These are phyloP conservation scores for Lomentospora prolificans DNA, from an alignment of 2,329 filamentous ascomycete genomes.

Conservation along the genomic window DNA sequence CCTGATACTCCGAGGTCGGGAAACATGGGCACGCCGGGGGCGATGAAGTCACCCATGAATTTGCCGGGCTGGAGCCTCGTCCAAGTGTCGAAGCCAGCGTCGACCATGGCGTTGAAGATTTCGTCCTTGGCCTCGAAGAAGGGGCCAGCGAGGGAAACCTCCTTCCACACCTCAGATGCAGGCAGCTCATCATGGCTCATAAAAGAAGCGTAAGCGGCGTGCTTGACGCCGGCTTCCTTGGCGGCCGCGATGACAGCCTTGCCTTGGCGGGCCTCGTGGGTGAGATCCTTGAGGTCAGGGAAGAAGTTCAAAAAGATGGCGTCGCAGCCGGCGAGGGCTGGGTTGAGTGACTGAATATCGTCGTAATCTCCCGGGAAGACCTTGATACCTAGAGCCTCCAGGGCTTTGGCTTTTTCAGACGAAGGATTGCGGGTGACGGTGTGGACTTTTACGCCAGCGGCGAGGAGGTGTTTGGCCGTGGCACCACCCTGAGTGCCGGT, in stretches of 20 bases:
- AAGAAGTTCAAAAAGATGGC: constrained; percentile 33
- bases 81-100: constrained; percentile 29
- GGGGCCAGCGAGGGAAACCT: constrained; percentile 17
- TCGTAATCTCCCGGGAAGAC: constrained; percentile 33
- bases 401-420: constrained; percentile 28
- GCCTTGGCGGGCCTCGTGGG: constrained; percentile 20
- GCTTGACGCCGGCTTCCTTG: constrained; percentile 24
- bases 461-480: constrained; percentile 36
- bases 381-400: constrained; percentile 31
- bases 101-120: constrained; percentile 29
- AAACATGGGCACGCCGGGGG: constrained; percentile 29
- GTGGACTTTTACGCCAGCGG: constrained; percentile 32
- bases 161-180: constrained; percentile 17
- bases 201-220: constrained; percentile 26
- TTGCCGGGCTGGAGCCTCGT: constrained; percentile 39
- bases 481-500: constrained; percentile 43
- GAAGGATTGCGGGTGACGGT: constrained; percentile 34
- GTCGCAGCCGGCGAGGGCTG: constrained; percentile 33
- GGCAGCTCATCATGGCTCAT: constrained; percentile 20
- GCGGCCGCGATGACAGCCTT: constrained; percentile 25
- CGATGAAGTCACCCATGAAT: constrained; percentile 42
- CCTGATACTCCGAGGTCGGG: constrained; percentile 27
- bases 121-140: constrained; percentile 28
- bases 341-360: constrained; percentile 26
- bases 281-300: constrained; percentile 20